These are phyloP conservation scores for Fusarium buharicum DNA, from an alignment of 2,329 filamentous ascomycete genomes.

Conservation along the genomic window DNA sequence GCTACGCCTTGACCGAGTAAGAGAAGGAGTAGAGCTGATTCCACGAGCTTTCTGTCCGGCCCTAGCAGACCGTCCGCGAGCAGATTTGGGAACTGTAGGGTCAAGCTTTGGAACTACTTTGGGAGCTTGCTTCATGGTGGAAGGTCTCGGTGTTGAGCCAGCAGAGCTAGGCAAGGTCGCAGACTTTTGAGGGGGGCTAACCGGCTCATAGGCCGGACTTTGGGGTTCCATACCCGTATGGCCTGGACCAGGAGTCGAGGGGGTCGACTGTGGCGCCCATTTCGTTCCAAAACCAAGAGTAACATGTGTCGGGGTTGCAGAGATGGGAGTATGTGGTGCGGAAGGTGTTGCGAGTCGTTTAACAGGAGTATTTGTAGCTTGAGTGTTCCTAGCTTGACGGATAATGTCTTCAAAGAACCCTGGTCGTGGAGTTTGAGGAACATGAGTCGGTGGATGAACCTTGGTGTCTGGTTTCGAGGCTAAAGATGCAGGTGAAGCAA, in stretches of 20 bases:
- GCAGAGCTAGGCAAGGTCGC: conserved; percentile 51
- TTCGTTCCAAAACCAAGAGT: conserved; percentile 62
- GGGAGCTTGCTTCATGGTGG: conserved; percentile 49
- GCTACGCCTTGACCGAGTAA: conserved; percentile 53
- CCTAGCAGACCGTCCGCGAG: conserved; percentile 52
- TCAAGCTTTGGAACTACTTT: conserved; percentile 46
- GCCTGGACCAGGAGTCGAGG: conserved; percentile 64
- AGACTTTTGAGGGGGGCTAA: conserved; percentile 63
- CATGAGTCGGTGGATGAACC: conserved; percentile 44
- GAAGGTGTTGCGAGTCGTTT: conserved; percentile 49
- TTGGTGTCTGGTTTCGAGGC: conserved; percentile 45
- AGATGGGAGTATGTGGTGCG: conserved; percentile 52
- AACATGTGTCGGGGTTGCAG: conserved; percentile 45
- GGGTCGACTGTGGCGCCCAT: conserved; percentile 67
- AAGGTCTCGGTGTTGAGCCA: conserved; percentile 44
- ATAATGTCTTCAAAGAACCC: conserved; percentile 56
- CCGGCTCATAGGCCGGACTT: conserved; percentile 67
- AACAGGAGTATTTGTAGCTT: conserved; percentile 50
- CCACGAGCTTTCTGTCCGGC: conserved; percentile 50
- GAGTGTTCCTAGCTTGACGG: conserved; percentile 49
- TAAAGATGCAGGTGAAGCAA: conserved; percentile 41
- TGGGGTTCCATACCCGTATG: conserved; percentile 53
- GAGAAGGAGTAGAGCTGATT: conserved; percentile 51
- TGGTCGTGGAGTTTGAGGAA: conserved; percentile 49
- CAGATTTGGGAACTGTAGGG: conserved; percentile 35